Conservation (phyloP, 2,329 filamentous ascomycete species). For the Alternaria ventricosa region DNA sequence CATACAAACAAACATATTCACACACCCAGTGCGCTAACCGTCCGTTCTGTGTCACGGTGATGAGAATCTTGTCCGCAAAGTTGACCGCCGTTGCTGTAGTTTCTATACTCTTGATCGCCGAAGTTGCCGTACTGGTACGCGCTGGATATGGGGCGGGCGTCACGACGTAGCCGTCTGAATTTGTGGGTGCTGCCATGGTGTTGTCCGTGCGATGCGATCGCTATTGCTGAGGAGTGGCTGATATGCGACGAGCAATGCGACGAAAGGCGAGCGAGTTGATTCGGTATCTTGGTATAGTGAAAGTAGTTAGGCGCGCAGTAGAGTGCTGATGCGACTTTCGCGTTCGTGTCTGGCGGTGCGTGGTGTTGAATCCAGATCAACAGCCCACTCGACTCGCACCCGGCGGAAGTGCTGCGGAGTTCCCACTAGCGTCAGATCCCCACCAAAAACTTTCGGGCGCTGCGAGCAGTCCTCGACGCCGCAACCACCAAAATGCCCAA, state of each 20-base stretch:
- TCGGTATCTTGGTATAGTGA: background rate
- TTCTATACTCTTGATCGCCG: constrained; percentile 68
- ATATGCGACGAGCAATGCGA: background rate
- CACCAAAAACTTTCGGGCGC: constrained; percentile 45
- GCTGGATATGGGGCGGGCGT: constrained; percentile 69
- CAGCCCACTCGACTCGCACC: constrained; percentile 3
- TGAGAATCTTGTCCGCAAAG: constrained; percentile 88
- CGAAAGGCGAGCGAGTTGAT: background rate
- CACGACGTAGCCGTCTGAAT: constrained; percentile 27
- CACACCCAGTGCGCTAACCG: constrained; percentile 89
- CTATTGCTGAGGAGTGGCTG: background rate
- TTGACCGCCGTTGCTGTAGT: constrained; percentile 76
- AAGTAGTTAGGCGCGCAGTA: background rate
- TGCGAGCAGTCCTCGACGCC: constrained; percentile 13
- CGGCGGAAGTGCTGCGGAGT: constrained; percentile 22
- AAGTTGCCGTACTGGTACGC: constrained; percentile 60
- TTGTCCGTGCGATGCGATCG: background rate
- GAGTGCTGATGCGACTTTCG: background rate
- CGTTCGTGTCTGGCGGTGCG: background rate
- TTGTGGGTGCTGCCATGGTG: constrained; percentile 17
- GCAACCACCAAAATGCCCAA: constrained; percentile 42
- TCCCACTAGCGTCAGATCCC: constrained; percentile 33
- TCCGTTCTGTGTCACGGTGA: constrained; percentile 87
- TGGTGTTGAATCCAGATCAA: background rate
- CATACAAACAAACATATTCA: background rate